phyloP scores from a whole-genome alignment of 1,139 yeast species.

The Groenewaldozyma auringiensis region DNA sequence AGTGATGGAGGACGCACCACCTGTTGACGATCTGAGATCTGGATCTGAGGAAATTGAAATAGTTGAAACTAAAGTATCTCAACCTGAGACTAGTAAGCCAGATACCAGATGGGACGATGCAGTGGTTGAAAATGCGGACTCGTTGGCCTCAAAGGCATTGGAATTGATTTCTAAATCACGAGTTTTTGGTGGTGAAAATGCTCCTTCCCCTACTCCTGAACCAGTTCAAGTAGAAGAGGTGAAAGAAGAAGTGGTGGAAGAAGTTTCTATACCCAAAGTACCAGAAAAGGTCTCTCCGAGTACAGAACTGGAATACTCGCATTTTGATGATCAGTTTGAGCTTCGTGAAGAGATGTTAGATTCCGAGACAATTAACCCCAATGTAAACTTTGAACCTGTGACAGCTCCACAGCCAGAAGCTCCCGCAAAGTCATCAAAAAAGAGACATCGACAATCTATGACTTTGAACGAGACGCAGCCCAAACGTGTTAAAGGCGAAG shows the following conservation, averaged over 20 bases:
- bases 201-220: constrained; percentile 3
- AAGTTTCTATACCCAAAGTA: background rate
- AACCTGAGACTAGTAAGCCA: background rate
- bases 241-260: constrained; percentile 6
- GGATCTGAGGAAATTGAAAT: background rate
- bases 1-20: background rate
- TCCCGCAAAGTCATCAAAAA: background rate
- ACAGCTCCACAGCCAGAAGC: background rate
- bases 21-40: background rate
- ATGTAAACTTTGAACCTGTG: background rate
- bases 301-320: background rate
- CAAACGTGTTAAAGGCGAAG: background rate
- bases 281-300: background rate
- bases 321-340: constrained; percentile 1
- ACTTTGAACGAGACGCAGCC: background rate
- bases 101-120: background rate
- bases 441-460: background rate
- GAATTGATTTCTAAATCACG: constrained; percentile 8
- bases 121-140: constrained; percentile 5
- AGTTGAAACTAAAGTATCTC: background rate
- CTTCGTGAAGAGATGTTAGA: background rate
- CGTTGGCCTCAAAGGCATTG: constrained; percentile 6
- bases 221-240: background rate
- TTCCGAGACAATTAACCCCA: background rate
- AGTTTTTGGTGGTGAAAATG: constrained; percentile 3